Conservation (phyloP, 202 grass and related monocot genomes). For the Musa balbisiana region DNA sequence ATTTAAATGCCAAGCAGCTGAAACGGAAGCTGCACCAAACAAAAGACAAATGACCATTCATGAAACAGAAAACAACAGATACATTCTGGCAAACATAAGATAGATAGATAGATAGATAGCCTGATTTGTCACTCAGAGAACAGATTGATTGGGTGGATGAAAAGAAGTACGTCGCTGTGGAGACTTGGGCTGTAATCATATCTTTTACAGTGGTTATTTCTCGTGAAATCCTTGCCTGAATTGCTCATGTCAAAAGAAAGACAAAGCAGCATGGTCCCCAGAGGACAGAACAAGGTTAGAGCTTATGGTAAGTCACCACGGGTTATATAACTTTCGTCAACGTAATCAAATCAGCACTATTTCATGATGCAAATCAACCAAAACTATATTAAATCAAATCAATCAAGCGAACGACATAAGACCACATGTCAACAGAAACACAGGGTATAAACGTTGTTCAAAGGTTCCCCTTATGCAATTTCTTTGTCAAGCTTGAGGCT, state of each 20-base stretch:
- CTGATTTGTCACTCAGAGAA: neutral
- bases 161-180: neutral
- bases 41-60: neutral
- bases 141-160: neutral
- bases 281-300: neutral
- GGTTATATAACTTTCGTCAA: too few species aligned
- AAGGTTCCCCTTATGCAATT: too few species aligned
- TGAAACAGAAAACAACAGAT: neutral
- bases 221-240: neutral
- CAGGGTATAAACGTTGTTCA: too few species aligned
- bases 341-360: too few species aligned
- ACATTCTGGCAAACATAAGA: too few species aligned
- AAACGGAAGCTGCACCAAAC: neutral
- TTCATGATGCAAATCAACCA: too few species aligned
- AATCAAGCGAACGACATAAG: too few species aligned
- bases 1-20: constrained; percentile 23
- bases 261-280: neutral
- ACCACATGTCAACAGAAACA: too few species aligned
- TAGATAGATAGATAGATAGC: too few species aligned
- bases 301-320: too few species aligned
- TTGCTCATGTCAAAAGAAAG: neutral
- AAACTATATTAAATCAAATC: too few species aligned
- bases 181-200: neutral
- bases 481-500: too few species aligned
- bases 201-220: neutral